phyloP scores from a whole-genome alignment of 495 filamentous ascomycete genomes.

The Penicillium egyptiacum region DNA sequence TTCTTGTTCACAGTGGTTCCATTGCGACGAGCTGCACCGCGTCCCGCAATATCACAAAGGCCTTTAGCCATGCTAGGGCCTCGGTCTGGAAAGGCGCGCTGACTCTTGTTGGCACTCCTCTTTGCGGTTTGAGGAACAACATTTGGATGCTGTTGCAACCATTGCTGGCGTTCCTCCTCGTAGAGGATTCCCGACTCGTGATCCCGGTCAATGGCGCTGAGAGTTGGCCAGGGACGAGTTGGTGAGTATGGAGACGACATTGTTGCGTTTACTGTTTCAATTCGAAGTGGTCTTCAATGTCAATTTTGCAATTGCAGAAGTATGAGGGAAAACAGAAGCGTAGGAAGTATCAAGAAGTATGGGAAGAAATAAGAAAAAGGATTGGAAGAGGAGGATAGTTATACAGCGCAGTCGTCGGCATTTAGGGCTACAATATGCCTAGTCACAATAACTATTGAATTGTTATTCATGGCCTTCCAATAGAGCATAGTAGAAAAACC shows the following conservation, averaged over 20 bases:
- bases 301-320: not conserved
- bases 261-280: not conserved
- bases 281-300: not conserved
- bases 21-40: not conserved
- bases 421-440: not conserved
- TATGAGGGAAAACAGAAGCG: not conserved
- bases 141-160: not conserved
- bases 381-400: not conserved
- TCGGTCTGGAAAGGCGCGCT: not conserved
- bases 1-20: not conserved
- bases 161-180: not conserved
- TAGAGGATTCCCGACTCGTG: not conserved
- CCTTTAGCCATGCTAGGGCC: not conserved
- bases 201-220: not conserved
- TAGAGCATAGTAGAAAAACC: not conserved
- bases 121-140: not conserved
- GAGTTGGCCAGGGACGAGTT: not conserved
- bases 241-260: not conserved
- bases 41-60: not conserved
- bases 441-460: not conserved
- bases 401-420: not conserved
- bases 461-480: not conserved
- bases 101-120: not conserved
- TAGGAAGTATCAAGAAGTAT: not conserved
- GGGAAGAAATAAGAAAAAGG: not conserved